Evolutionary conservation across 441 rosid species (phyloP).

Genomic region (Dalechampia spathulata): DNA sequence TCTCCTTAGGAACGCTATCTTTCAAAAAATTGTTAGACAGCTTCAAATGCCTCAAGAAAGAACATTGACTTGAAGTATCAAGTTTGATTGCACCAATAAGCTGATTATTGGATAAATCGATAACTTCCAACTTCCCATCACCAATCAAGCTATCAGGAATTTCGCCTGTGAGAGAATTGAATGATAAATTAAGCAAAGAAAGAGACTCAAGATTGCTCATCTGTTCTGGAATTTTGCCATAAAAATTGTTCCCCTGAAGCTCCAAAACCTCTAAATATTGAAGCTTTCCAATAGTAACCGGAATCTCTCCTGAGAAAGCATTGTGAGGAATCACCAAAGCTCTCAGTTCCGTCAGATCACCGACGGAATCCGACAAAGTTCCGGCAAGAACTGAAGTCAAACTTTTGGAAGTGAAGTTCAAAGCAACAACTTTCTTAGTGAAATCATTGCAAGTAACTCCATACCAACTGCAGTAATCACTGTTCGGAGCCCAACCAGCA

Average conservation of each 20-base stretch:
- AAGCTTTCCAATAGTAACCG: conserved; percentile 31
- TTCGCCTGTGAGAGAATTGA: conserved; percentile 38
- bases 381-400: conserved; percentile 20
- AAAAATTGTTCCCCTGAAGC: conserved; percentile 59
- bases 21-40: conserved; percentile 45
- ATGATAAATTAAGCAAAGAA: conserved; percentile 42
- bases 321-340: conserved; percentile 33
- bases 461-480: conserved; percentile 39
- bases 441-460: conserved; percentile 38
- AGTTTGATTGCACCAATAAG: conserved; percentile 31
- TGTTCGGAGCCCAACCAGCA: conserved; percentile 28
- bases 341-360: conserved; percentile 29
- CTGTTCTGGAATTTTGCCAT: conserved; percentile 40
- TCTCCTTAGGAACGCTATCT: conserved; percentile 35
- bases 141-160: conserved; percentile 42
- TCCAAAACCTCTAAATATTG: conserved; percentile 39
- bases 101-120: conserved; percentile 54
- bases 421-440: conserved; percentile 29
- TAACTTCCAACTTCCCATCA: conserved; percentile 22
- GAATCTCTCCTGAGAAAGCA: conserved; percentile 46
- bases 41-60: conserved; percentile 41
- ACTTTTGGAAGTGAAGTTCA: conserved; percentile 21
- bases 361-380: conserved; percentile 28
- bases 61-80: conserved; percentile 26
- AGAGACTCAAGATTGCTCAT: conserved; percentile 34